Evolutionary conservation across 805 yeast genomes (phyloP).

Genomic region (Candida ovalis): DNA sequence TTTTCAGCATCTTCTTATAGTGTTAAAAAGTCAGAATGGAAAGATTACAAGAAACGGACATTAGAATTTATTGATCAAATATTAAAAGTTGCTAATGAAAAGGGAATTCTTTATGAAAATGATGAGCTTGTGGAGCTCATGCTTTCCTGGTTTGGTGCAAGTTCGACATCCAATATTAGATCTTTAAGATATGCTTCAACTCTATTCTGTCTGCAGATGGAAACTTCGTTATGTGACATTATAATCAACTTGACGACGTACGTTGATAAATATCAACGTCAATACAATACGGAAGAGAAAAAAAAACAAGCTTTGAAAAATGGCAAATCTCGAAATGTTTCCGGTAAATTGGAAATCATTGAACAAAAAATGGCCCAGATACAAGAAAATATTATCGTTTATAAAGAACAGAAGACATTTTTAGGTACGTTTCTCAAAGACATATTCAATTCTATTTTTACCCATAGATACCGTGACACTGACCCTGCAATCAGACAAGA

Average conservation of each 20-base stretch:
- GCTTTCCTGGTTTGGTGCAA: slow-evolving; percentile 70
- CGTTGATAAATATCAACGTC: slow-evolving; percentile 43
- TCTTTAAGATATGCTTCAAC: slow-evolving; percentile 71
- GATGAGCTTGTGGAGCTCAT: slow-evolving; percentile 49
- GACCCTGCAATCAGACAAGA: slow-evolving; percentile 70
- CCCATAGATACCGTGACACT: slow-evolving; percentile 76
- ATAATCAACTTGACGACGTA: slow-evolving; percentile 34
- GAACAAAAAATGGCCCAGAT: slow-evolving; percentile 45
- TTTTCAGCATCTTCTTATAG: slow-evolving; percentile 35
- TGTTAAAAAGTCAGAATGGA: slow-evolving; percentile 41
- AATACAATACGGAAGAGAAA: slow-evolving; percentile 32
- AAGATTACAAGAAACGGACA: slow-evolving; percentile 50
- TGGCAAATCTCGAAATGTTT: slow-evolving; percentile 27
- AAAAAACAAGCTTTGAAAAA: slow-evolving; percentile 18
- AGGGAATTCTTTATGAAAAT: slow-evolving; percentile 50
- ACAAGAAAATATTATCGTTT: slow-evolving; percentile 37
- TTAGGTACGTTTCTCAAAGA: slow-evolving; percentile 59
- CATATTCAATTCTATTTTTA: slow-evolving; percentile 61
- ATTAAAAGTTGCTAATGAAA: slow-evolving; percentile 52
- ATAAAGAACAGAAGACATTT: slow-evolving; percentile 47
- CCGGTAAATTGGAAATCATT: slow-evolving; percentile 29
- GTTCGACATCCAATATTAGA: slow-evolving; percentile 66
- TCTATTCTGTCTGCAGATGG: slow-evolving; percentile 51
- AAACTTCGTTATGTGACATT: slow-evolving; percentile 54
- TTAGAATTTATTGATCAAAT: slow-evolving; percentile 52